Evolutionary conservation across 192 early-diverging fungal genomes (phyloP).

Genomic region (Coemansia sp.): DNA sequence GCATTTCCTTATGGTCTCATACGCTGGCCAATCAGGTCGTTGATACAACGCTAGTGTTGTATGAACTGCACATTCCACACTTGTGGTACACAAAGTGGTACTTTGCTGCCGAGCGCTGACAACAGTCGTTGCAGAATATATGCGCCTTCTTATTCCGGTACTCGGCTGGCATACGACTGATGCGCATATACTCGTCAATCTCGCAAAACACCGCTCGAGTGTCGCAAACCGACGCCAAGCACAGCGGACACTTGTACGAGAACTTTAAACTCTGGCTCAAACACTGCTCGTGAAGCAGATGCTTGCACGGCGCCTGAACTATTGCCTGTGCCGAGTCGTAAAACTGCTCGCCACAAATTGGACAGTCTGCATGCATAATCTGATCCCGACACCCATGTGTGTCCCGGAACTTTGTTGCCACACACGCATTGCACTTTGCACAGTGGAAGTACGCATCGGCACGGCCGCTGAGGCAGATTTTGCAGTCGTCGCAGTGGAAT

Average conservation of each 20-base stretch:
- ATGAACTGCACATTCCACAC: slow-evolving; percentile 79
- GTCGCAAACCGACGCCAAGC: slow-evolving; percentile 85
- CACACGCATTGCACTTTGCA: slow-evolving; percentile 86
- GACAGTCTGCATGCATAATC: slow-evolving; percentile 88
- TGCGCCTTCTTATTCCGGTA: slow-evolving; percentile 68
- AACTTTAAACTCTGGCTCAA: slow-evolving; percentile 78
- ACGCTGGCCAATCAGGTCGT: slow-evolving; percentile 5
- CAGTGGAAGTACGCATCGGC: slow-evolving; percentile 89
- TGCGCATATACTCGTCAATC: slow-evolving; percentile 75
- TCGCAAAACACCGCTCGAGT: slow-evolving; percentile 77
- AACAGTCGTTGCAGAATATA: slow-evolving; percentile 96
- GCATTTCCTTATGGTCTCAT: background rate
- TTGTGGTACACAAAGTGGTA: slow-evolving; percentile 98
- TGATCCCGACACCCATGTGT: slow-evolving; percentile 89
- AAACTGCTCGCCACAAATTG: slow-evolving; percentile 95
- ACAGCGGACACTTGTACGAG: slow-evolving; percentile 95
- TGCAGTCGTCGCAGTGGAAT: slow-evolving; percentile 92
- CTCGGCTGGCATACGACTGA: slow-evolving; percentile 88
- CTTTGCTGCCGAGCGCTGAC: slow-evolving; percentile 73
- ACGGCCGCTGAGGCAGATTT: slow-evolving; percentile 86
- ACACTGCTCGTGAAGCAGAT: slow-evolving; percentile 88
- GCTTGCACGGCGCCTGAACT: slow-evolving; percentile 68
- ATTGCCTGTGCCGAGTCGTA: slow-evolving; percentile 80
- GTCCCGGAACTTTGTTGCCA: slow-evolving; percentile 68
- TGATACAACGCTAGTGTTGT: slow-evolving; percentile 70